Percentiles rank a stretch among this genome's conserved stretches.
phyloP scores from a whole-genome alignment of 139 green algal species.

The Chlamydomonas sphaeroides region DNA sequence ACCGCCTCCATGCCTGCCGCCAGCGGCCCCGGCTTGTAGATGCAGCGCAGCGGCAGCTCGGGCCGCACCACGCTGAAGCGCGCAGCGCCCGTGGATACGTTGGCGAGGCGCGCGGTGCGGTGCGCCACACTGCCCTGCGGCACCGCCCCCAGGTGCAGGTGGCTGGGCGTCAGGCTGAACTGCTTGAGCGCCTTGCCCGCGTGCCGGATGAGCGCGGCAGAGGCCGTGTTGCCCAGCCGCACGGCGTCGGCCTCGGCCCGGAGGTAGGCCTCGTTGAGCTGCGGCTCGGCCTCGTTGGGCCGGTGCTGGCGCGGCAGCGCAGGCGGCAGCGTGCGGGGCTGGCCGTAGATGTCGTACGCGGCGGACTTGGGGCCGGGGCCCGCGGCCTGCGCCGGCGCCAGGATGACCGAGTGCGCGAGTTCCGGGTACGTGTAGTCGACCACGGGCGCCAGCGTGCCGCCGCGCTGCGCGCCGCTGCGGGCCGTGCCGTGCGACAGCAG shows the following conservation, averaged over 20 bases:
- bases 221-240: slow-evolving; percentile 43
- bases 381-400: not conserved
- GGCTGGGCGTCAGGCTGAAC: slow-evolving; percentile 61
- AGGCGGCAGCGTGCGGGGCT: slow-evolving; percentile 45
- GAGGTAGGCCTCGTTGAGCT: slow-evolving; percentile 62
- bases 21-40: slow-evolving; percentile 63
- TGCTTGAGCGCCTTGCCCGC: slow-evolving; percentile 50
- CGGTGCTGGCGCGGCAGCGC: slow-evolving; percentile 47
- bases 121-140: slow-evolving; percentile 53
- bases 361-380: slow-evolving; percentile 18
- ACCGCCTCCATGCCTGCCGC: slow-evolving; percentile 65
- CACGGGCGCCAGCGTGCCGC: not conserved
- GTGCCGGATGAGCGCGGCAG: slow-evolving; percentile 29
- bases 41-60: slow-evolving; percentile 57
- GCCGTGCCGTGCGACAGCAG: not conserved
- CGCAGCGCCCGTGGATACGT: slow-evolving; percentile 61
- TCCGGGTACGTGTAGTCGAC: slow-evolving; percentile 48
- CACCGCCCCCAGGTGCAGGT: slow-evolving; percentile 74
- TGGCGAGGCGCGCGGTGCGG: slow-evolving; percentile 57
- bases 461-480: not conserved
- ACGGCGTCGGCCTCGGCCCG: slow-evolving; percentile 47
- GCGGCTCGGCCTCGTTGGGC: slow-evolving; percentile 26
- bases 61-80: slow-evolving; percentile 59
- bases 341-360: slow-evolving; percentile 65
- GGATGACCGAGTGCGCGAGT: slow-evolving; percentile 28